Percentiles rank a stretch among this genome's conserved stretches.
Evolutionary conservation across 345 rosid species (phyloP).

Genomic region (Pugionium cornutum): DNA sequence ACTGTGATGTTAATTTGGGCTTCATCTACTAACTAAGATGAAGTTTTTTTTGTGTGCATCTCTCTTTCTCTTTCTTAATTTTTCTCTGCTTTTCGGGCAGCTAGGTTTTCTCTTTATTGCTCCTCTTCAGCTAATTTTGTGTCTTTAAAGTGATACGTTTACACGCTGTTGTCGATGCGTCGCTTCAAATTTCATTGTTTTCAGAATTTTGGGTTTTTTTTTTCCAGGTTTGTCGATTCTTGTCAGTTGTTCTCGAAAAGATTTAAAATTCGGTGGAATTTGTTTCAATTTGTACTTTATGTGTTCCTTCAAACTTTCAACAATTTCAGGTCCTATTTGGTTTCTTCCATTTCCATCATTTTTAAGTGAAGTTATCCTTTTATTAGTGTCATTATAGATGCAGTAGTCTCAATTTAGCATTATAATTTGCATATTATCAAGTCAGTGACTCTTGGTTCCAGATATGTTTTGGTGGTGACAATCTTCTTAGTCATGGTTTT

Average conservation of each 20-base stretch:
- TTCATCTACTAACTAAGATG: conserved; percentile 19
- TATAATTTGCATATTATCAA: too few relatives aligned
- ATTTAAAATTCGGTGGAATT: conserved; percentile 13
- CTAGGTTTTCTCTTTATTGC: conserved; percentile 17
- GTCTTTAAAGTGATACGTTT: background rate
- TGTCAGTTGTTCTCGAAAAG: conserved; percentile 18
- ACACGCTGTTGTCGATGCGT: background rate
- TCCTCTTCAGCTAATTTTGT: conserved; percentile 24
- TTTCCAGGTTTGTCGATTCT: conserved; percentile 38
- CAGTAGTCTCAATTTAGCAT: background rate
- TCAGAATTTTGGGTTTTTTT: conserved; percentile 31
- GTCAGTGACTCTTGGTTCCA: too few relatives aligned
- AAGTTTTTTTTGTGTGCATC: background rate
- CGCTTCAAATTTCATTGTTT: conserved; percentile 30
- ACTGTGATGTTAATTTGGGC: conserved; percentile 16
- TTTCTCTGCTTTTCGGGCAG: conserved; percentile 10
- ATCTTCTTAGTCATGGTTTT: too few relatives aligned
- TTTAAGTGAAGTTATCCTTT: too few relatives aligned
- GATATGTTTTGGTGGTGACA: too few relatives aligned
- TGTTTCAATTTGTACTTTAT: conserved; percentile 4
- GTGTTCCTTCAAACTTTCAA: background rate
- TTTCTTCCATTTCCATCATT: too few relatives aligned
- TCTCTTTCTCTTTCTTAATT: conserved; percentile 18
- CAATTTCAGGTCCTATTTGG: too few relatives aligned
- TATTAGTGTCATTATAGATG: background rate